phyloP scores from a whole-genome alignment of 257 asterid species.

The Striga asiatica region DNA sequence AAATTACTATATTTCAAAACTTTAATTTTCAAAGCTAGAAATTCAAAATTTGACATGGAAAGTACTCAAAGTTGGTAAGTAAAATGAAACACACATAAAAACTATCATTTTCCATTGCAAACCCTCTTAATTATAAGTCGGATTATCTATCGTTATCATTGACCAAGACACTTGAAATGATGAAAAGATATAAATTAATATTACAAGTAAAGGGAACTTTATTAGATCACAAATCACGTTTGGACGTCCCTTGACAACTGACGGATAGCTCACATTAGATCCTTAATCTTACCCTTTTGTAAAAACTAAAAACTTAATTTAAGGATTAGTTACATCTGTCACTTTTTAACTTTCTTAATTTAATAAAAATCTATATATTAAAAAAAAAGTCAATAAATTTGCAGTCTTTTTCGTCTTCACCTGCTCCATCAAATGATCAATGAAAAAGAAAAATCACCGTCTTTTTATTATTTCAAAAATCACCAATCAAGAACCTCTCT shows the following conservation, averaged over 20 bases:
- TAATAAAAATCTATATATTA: constrained; percentile 15
- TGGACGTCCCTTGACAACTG: neutral
- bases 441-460: constrained; percentile 24
- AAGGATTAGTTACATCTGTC: constrained; percentile 26
- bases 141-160: neutral
- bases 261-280: neutral
- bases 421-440: constrained; percentile 12
- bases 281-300: neutral
- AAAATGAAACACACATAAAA: too few species aligned
- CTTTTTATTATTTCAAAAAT: constrained; percentile 6
- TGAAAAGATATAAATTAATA: neutral
- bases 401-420: constrained; percentile 22
- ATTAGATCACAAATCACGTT: neutral
- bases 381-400: neutral
- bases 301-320: constrained; percentile 12
- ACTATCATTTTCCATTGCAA: too few species aligned
- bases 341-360: constrained; percentile 21
- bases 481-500: neutral
- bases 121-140: neutral
- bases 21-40: too few species aligned
- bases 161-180: neutral
- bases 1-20: too few species aligned
- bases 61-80: too few species aligned
- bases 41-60: too few species aligned
- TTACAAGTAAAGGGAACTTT: neutral